Evolutionary conservation across 2,329 filamentous ascomycete genomes (phyloP).

Genomic region (Cytospora piceae): DNA sequence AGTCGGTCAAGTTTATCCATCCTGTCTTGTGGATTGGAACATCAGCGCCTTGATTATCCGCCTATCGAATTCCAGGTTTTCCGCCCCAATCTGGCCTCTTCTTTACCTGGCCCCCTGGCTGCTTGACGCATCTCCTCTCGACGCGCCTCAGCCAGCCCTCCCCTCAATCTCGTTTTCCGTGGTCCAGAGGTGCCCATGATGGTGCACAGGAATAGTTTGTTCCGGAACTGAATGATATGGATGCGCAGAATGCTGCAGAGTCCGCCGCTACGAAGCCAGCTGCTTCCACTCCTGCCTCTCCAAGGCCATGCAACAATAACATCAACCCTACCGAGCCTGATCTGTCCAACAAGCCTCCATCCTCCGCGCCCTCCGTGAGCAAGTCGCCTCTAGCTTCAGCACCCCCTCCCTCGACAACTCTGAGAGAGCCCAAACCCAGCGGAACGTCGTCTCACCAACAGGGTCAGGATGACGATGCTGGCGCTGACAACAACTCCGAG

Average conservation of each 20-base stretch:
- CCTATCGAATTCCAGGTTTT: background rate
- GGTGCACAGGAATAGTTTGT: constrained; percentile 57
- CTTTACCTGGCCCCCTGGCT: constrained; percentile 4
- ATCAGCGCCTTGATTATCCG: background rate
- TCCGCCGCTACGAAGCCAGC: constrained; percentile 63
- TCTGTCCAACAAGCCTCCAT: constrained; percentile 38
- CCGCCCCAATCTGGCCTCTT: constrained; percentile 1
- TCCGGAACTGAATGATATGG: constrained; percentile 66
- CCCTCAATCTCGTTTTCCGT: constrained; percentile 35
- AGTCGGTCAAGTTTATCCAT: background rate
- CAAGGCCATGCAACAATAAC: constrained; percentile 21
- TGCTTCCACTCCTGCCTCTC: constrained; percentile 38
- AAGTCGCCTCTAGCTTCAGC: constrained; percentile 34
- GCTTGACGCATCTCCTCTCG: constrained; percentile 5
- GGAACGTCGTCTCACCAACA: constrained; percentile 35
- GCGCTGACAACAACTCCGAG: constrained; percentile 67
- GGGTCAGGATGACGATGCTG: constrained; percentile 47
- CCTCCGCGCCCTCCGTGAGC: constrained; percentile 33
- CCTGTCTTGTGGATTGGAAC: background rate
- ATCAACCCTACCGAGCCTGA: constrained; percentile 38
- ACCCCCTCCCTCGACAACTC: constrained; percentile 31
- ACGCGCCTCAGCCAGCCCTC: constrained; percentile 30
- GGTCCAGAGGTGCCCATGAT: constrained; percentile 56
- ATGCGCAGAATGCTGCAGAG: constrained; percentile 70
- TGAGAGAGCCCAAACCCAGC: constrained; percentile 38